These are phyloP conservation scores for Ceratonia siliqua DNA, from an alignment of 306 rosid genomes.

Conservation along the genomic window DNA sequence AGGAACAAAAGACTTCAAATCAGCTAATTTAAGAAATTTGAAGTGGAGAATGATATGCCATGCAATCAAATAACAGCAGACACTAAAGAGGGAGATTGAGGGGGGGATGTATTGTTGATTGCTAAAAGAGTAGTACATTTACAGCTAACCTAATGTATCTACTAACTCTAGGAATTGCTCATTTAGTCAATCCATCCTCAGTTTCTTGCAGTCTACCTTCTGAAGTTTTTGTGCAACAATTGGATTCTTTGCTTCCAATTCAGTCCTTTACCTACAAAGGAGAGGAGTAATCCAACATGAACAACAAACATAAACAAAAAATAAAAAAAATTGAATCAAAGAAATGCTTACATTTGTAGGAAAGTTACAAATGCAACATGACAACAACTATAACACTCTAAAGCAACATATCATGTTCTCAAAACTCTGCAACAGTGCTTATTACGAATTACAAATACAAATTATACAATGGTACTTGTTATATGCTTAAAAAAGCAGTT, in stretches of 20 bases:
- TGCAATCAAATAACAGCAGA: slow-evolving; percentile 12
- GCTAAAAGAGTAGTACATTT: not conserved
- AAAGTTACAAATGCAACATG: not conserved
- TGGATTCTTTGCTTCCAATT: slow-evolving; percentile 62
- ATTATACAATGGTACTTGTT: not conserved
- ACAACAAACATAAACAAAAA: not conserved
- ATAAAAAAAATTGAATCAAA: not conserved
- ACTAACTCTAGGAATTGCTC: slow-evolving; percentile 80
- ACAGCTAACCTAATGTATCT: slow-evolving; percentile 60
- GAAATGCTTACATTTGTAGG: not conserved
- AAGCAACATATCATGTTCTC: not conserved
- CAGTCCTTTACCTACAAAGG: slow-evolving; percentile 52
- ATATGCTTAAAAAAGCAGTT: not conserved
- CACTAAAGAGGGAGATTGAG: not conserved
- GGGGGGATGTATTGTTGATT: not conserved
- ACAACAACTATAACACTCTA: not conserved
- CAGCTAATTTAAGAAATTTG: not conserved
- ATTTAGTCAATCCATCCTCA: slow-evolving; percentile 83
- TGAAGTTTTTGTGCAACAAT: slow-evolving; percentile 65
- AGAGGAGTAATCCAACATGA: slow-evolving; percentile 19
- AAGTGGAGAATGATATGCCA: not conserved
- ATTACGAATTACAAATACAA: not conserved
- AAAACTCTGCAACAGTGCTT: not conserved
- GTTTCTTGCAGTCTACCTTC: slow-evolving; percentile 92
- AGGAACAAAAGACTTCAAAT: no score